A percentile compares a stretch with the other conserved stretches of the same genome.
These are phyloP conservation scores for Gossypium sturtianum DNA, from an alignment of 345 rosid species.

Conservation along the genomic window DNA sequence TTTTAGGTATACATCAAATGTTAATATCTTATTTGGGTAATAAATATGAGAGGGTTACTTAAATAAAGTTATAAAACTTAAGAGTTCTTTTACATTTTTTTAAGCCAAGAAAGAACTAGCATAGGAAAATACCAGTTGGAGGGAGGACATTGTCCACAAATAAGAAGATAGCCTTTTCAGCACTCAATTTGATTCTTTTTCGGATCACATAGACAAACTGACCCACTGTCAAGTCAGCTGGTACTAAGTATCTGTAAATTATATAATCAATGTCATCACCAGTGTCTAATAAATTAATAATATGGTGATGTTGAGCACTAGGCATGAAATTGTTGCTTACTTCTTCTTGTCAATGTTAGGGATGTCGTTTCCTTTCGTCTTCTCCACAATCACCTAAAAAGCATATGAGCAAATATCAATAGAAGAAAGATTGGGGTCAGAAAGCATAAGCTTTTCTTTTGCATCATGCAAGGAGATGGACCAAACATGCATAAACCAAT, in stretches of 20 bases:
- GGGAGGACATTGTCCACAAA: slow-evolving; percentile 78
- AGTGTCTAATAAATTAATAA: not conserved
- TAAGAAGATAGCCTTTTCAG: slow-evolving; percentile 84
- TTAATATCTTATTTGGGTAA: no score
- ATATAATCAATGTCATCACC: not conserved
- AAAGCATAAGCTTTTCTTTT: not conserved
- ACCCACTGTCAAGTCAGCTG: slow-evolving; percentile 80
- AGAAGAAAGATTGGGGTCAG: not conserved
- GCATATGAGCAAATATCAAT: not conserved
- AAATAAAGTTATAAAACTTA: no score
- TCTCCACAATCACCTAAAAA: slow-evolving; percentile 76
- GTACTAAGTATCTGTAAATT: slow-evolving; percentile 67
- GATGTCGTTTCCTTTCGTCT: slow-evolving; percentile 74
- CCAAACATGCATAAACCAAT: not conserved
- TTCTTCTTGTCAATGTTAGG: slow-evolving; percentile 86
- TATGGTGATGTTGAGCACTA: not conserved
- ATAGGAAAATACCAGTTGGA: slow-evolving; percentile 49
- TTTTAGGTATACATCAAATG: no score
- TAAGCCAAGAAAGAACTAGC: not conserved
- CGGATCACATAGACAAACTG: slow-evolving; percentile 84
- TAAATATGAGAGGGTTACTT: no score
- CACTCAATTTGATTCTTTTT: slow-evolving; percentile 77
- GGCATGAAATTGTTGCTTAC: slow-evolving; percentile 30
- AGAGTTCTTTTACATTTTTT: not conserved
- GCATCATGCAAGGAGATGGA: not conserved